Base-by-base conservation (phyloP, 805 yeast genomes). In the Komagataella mondaviorum region DNA sequence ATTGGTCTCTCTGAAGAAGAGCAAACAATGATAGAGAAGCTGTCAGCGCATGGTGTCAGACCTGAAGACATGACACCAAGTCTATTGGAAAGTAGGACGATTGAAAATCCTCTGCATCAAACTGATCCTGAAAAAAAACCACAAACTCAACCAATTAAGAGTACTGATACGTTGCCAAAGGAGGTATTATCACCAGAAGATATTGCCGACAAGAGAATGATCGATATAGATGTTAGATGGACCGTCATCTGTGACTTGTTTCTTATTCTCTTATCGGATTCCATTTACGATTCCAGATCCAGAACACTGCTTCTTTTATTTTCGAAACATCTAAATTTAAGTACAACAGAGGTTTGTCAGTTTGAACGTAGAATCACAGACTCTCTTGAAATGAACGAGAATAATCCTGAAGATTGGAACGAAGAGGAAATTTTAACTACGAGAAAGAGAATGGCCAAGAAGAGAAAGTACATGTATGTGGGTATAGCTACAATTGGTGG, bases 401-500 rank as follows among this genome's bases (percentile, higher is more conserved):
- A 81, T 44, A 79, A 83, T 16, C 91, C 85, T 50, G 85, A 85
- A 63, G 75, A 80, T 8, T 84, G 90, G 81, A 81, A 88, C 59
- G 91, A 86, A 57, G 61, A 65, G 7, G 81, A 78, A 53, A 79
- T 87, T 52, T 73, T 93, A 61, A 81, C 81, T 47, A 75, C 74
- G 39, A 82, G 95, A 58, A 73, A 86, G n/a, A 84, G 80, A 60
- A 77, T 71, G 56, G 78, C 81, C 49, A 76, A 74, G 56, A 78
- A 76, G 55, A 82, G 75, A 60, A 83, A 90, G 60, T 70, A 88
- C 63, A 83, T 88, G 50, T 89, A 87, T 60, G 86, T 93, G 55
- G 99, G 98, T 0, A 69, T 93, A 49, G 99, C 99, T 0, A 93
- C 98, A 6, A 75, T 90, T 14, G 98, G 98, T 24, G 99, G 99